A percentile compares a stretch with the other conserved stretches of the same genome.
These are phyloP conservation scores for Fusarium sacchari DNA, from an alignment of 2,329 filamentous ascomycete species.

Conservation along the genomic window DNA sequence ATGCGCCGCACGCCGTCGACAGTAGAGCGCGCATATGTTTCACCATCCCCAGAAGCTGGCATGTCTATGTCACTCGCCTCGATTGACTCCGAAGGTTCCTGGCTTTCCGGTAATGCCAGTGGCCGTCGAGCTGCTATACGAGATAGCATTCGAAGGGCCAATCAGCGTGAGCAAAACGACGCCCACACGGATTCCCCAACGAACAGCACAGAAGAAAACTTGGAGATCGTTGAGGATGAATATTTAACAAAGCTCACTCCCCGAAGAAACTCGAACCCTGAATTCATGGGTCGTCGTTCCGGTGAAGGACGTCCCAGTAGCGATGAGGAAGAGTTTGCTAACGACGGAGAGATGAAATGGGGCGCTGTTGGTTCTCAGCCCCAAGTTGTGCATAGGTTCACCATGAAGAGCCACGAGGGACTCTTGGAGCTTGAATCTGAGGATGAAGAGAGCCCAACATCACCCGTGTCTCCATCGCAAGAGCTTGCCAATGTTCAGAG, in stretches of 20 bases:
- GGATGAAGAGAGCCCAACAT: slow-evolving; percentile 46
- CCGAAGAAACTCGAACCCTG: slow-evolving; percentile 38
- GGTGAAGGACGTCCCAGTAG: slow-evolving; percentile 66
- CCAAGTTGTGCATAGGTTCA: slow-evolving; percentile 69
- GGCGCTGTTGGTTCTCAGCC: slow-evolving; percentile 59
- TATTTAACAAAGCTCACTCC: slow-evolving; percentile 67
- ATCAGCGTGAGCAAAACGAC: slow-evolving; percentile 41
- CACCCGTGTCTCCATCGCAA: slow-evolving; percentile 43
- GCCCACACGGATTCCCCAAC: slow-evolving; percentile 54
- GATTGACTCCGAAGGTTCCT: slow-evolving; percentile 94
- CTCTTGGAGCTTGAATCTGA: slow-evolving; percentile 57
- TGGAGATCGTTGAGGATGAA: slow-evolving; percentile 73
- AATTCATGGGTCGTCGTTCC: slow-evolving; percentile 54
- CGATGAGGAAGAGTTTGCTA: slow-evolving; percentile 63
- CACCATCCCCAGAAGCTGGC: slow-evolving; percentile 66
- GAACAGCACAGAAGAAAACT: slow-evolving; percentile 70
- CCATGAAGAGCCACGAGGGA: slow-evolving; percentile 64
- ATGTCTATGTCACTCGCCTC: slow-evolving; percentile 90
- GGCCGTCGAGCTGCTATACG: slow-evolving; percentile 60
- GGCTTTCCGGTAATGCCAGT: slow-evolving; percentile 82
- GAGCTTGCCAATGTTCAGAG: slow-evolving; percentile 62
- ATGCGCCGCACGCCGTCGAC: slow-evolving; percentile 33
- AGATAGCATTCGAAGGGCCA: slow-evolving; percentile 50
- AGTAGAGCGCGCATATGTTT: slow-evolving; percentile 39
- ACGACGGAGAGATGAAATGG: slow-evolving; percentile 60